Evolutionary conservation across 2,329 filamentous ascomycete species (phyloP), one percentile per base, ranked within the genome.

Genomic region (Ploettnerulaceae sp.): DNA sequence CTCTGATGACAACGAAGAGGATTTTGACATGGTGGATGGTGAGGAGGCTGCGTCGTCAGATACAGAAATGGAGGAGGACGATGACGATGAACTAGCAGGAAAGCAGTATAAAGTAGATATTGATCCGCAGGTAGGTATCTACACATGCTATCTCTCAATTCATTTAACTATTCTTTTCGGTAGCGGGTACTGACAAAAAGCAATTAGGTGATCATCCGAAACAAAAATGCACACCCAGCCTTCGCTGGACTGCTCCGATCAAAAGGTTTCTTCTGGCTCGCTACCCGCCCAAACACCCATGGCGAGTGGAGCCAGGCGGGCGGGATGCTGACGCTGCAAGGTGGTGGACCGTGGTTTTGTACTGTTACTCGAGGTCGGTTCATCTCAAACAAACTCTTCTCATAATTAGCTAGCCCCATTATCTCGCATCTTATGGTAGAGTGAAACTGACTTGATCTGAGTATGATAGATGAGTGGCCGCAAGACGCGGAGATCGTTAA

Each of bases 291-390:
- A 1, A 59, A 60, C 31, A 64, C 69, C 36, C 68, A 68, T 32
- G 68, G 68, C 8, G 68, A 70, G 57, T 71, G 69, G 69, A 67
- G 64, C 22, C 69, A 71, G 57, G 69, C 69, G 6, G 68, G 69
- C 5, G 67, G 63, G 5, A 71, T 71, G 63, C 51, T 71, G 32
- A 71, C 68, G 15, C 34, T 55, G 8, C 34, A 28, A 20, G 34
- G 43, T 3, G 49, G 50, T 15, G 34, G 37, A 9, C 47, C 45
- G 21, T 53, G 50, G 52, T 55, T 53, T 24, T 45, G 37, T 15
- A 48, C 22, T 6, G 34, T 51, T 17, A 37, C 42, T 24, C n/a
- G n/a, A n/a, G n/a, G n/a, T n/a, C n/a, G n/a, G n/a, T n/a, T n/a
- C n/a, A n/a, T n/a, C n/a, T n/a, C n/a, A n/a, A n/a, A n/a, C n/a